Conservation (phyloP, 2,329 filamentous ascomycete genomes). For the Penicillium sp. region DNA sequence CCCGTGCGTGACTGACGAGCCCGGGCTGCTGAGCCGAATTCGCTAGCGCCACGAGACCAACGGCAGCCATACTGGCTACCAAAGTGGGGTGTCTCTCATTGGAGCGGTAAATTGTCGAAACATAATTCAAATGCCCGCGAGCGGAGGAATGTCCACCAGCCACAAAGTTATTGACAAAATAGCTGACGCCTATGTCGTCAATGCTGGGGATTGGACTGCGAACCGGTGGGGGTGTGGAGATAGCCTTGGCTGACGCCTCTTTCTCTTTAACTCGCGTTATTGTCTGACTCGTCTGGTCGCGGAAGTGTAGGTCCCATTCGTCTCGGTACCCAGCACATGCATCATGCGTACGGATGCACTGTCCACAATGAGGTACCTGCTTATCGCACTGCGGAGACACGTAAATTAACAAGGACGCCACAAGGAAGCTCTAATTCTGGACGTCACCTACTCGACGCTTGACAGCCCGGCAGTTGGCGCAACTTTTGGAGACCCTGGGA, state of each 20-base stretch:
- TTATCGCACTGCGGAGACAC: constrained; percentile 23
- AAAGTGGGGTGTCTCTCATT: constrained; percentile 22
- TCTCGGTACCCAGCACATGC: constrained; percentile 34
- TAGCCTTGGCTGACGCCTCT: background rate
- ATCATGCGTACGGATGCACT: constrained; percentile 27
- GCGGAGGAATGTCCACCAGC: constrained; percentile 13
- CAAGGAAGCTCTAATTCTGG: constrained; percentile 12
- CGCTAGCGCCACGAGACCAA: constrained; percentile 28
- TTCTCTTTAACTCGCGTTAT: constrained; percentile 21
- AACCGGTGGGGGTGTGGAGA: background rate
- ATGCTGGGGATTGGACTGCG: constrained; percentile 8
- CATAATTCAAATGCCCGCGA: constrained; percentile 27
- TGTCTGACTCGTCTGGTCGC: constrained; percentile 27
- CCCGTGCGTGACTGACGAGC: constrained; percentile 20
- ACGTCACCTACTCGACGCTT: constrained; percentile 15
- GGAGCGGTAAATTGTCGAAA: constrained; percentile 15
- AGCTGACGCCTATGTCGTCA: constrained; percentile 28
- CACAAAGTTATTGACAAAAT: constrained; percentile 27
- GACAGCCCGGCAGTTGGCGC: constrained; percentile 22
- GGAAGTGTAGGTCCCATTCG: constrained; percentile 34
- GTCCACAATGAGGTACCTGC: constrained; percentile 24
- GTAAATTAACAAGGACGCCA: background rate
- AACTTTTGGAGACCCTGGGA: constrained; percentile 19
- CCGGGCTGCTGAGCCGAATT: constrained; percentile 23
- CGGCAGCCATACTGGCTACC: constrained; percentile 27